These are phyloP conservation scores for Cryptococcus sp. DNA, from an alignment of 1,284 basidiomycete genomes.

Conservation along the genomic window DNA sequence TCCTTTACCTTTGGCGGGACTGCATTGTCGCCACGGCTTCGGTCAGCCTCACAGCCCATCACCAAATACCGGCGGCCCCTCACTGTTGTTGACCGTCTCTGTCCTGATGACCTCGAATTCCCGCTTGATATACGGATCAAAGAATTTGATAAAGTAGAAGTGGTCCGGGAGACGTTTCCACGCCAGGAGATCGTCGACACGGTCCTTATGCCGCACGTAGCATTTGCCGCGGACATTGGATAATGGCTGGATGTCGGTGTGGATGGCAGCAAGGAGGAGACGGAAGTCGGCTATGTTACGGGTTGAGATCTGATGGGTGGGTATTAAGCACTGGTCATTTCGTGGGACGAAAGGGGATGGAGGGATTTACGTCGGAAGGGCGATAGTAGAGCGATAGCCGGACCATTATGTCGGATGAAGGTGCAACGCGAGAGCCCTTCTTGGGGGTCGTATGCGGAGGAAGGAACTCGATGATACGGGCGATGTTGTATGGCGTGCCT, in stretches of 20 bases:
- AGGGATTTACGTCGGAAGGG: conserved; percentile 53
- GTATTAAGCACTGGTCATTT: background rate
- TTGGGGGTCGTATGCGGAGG: conserved; percentile 55
- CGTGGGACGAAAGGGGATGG: conserved; percentile 55
- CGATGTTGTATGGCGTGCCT: conserved; percentile 79
- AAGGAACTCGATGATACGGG: conserved; percentile 93
- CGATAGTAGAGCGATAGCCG: conserved; percentile 91
- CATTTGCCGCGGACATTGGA: conserved; percentile 86
- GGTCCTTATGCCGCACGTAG: conserved; percentile 88
- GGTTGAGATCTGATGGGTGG: conserved; percentile 48
- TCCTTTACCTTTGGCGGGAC: conserved; percentile 76
- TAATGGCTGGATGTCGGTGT: conserved; percentile 89
- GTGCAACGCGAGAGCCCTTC: conserved; percentile 27
- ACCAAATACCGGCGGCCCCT: conserved; percentile 45
- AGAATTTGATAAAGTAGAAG: conserved; percentile 90
- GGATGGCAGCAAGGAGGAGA: conserved; percentile 87
- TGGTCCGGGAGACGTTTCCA: conserved; percentile 94
- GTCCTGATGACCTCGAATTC: conserved; percentile 95
- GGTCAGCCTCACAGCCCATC: background rate
- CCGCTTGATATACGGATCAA: conserved; percentile 96
- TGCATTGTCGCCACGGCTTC: conserved; percentile 47
- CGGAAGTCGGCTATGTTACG: conserved; percentile 70
- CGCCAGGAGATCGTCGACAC: conserved; percentile 85
- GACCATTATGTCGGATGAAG: conserved; percentile 53
- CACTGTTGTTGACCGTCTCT: conserved; percentile 81